Evolutionary conservation across 306 rosid genomes (phyloP), one percentile per base, ranked within the genome.

Genomic region (Glycine soja): DNA sequence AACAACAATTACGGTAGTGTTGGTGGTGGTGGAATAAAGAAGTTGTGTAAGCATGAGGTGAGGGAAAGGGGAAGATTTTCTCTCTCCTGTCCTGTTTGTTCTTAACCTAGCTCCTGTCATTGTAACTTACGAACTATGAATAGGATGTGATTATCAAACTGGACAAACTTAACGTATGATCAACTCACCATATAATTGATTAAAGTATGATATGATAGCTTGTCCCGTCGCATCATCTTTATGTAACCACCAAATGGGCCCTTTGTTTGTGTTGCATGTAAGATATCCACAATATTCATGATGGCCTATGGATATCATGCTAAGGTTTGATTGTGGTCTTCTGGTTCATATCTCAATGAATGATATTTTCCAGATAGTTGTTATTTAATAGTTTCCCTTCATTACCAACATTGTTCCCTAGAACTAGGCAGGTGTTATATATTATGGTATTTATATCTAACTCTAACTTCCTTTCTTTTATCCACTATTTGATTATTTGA

Each of bases 381-480:
- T 14, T 66, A 15, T n/a, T 42, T 46, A 51, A 69, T 42, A 30
- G 3, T 34, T 82, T 68, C 66, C 19, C 43, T 65, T 72, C 15
- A 38, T 70, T 19, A 13, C 51, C 10, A 19, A 36, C 51, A 43
- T 69, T 66, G 36, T 38, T 77, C 52, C 61, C 52, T 2, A 36
- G 32, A 77, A 77, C 72, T 56, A 52, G 43, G 58, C 45, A 52
- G 10, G 61, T 6, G 3, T n/a, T 52, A n/a, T 52, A 52, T 24
- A 24, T 54, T 54, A 6, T 54, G 9, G 8, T 3, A 4, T n/a
- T 15, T n/a, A 54, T 54, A n/a, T 54, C 4, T 15, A 54, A 13
- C 18, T n/a, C 8, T 54, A 54, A n/a, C 18, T 54, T 15, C 24
- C 19, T 3, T 54, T 15, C 4, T 24, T 24, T 24, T 53, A 6